phyloP scores from a whole-genome alignment of 2,329 filamentous ascomycete species.

The Fusarium buharicum region DNA sequence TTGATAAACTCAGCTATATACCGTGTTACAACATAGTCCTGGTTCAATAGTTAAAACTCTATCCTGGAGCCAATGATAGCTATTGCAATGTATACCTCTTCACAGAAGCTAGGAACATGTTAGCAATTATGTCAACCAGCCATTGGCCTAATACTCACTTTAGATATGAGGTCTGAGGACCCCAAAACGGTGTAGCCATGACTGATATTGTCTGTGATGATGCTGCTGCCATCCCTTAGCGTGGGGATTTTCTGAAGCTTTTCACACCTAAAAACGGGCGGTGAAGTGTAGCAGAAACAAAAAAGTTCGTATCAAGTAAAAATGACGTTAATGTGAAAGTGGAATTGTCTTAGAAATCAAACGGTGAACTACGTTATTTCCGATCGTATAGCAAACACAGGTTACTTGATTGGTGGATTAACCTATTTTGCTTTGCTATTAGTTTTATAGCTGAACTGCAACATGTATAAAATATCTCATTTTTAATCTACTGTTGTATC shows the following conservation, averaged over 20 bases:
- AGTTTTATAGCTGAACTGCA: too few species aligned
- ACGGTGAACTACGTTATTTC: not conserved
- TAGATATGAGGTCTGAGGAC: slow-evolving; percentile 47
- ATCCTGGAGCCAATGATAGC: not conserved
- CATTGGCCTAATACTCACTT: slow-evolving; percentile 38
- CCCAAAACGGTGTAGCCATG: slow-evolving; percentile 45
- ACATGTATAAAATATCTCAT: too few species aligned
- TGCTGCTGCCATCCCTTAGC: not conserved
- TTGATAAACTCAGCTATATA: slow-evolving; percentile 59
- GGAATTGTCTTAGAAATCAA: not conserved
- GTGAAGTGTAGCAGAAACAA: slow-evolving; percentile 28
- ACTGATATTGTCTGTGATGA: too few species aligned
- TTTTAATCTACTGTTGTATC: not conserved
- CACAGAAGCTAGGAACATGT: slow-evolving; percentile 41
- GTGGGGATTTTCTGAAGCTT: not conserved
- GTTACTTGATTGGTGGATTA: slow-evolving; percentile 1
- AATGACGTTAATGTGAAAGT: slow-evolving; percentile 12
- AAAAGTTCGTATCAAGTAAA: not conserved
- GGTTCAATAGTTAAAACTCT: slow-evolving; percentile 6
- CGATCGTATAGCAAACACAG: not conserved
- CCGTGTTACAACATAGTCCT: slow-evolving; percentile 55
- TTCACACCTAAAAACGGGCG: slow-evolving; percentile 6
- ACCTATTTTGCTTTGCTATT: too few species aligned
- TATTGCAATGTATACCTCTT: slow-evolving; percentile 41
- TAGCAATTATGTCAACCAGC: not conserved